A percentile compares a stretch with the other conserved stretches of the same genome.
phyloP scores from a whole-genome alignment of 1,284 basidiomycete species.

The Apiotrichum montevideense region DNA sequence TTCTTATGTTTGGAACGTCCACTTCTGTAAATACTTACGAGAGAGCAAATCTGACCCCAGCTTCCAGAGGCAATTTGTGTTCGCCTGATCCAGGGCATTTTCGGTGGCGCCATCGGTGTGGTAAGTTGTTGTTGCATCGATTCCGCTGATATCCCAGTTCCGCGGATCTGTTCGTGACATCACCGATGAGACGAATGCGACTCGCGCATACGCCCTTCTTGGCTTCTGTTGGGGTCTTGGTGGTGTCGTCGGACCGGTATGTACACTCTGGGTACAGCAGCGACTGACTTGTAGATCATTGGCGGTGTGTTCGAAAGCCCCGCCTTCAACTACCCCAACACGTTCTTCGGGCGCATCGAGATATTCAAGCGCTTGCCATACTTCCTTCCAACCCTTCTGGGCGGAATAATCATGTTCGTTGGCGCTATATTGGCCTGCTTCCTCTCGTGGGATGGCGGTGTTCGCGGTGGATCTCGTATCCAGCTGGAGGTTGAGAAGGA shows the following conservation, averaged over 20 bases:
- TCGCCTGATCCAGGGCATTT: constrained; percentile 88
- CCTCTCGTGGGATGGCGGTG: constrained; percentile 82
- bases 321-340: constrained; percentile 70
- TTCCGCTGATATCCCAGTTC: constrained; percentile 33
- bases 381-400: constrained; percentile 79
- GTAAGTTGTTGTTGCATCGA: constrained; percentile 49
- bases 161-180: constrained; percentile 79
- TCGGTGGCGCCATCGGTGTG: constrained; percentile 90
- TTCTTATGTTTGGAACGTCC: constrained; percentile 76
- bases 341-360: constrained; percentile 56
- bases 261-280: not conserved
- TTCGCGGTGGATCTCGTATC: constrained; percentile 69
- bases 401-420: constrained; percentile 61
- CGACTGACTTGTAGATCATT: constrained; percentile 53
- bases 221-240: constrained; percentile 97
- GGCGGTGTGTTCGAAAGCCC: constrained; percentile 83
- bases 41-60: constrained; percentile 15
- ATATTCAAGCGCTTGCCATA: constrained; percentile 82
- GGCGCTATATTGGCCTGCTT: constrained; percentile 83
- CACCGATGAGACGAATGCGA: constrained; percentile 75
- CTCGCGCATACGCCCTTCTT: constrained; percentile 85
- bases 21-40: constrained; percentile 50
- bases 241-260: constrained; percentile 52
- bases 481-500: constrained; percentile 68
- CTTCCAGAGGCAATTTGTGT: constrained; percentile 78